phyloP scores from a whole-genome alignment of 257 asterid genomes.

The Solanum acaule region DNA sequence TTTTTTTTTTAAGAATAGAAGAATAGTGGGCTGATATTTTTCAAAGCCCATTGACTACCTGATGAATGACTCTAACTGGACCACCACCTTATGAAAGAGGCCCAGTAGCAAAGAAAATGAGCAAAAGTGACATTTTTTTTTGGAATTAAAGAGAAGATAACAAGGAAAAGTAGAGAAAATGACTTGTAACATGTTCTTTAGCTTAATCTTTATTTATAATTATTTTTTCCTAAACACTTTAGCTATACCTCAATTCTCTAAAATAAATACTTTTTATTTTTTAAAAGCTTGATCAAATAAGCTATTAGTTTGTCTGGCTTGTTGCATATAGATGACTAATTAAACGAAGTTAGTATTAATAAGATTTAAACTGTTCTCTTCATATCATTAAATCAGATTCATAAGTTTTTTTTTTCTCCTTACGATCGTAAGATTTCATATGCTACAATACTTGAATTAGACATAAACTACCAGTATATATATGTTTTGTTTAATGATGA shows the following conservation, averaged over 20 bases:
- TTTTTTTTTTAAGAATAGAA: not conserved
- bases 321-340: not conserved
- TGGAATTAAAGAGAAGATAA: not conserved
- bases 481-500: not conserved
- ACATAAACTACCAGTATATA: not conserved
- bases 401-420: too few species aligned
- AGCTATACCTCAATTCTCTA: not conserved
- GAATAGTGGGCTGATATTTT: not conserved
- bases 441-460: not conserved
- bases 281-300: not conserved
- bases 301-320: not conserved
- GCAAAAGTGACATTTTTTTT: not conserved
- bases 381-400: not conserved
- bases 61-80: not conserved
- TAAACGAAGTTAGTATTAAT: not conserved
- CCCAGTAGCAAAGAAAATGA: not conserved
- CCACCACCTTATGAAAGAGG: not conserved
- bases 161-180: not conserved
- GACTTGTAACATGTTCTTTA: too few species aligned
- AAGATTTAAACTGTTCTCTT: not conserved
- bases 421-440: not conserved
- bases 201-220: too few species aligned
- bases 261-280: not conserved
- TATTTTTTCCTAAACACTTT: too few species aligned
- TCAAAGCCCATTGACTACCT: not conserved